Base-by-base conservation (phyloP, 2,329 filamentous ascomycete species). In the Cladophialophora exuberans region DNA sequence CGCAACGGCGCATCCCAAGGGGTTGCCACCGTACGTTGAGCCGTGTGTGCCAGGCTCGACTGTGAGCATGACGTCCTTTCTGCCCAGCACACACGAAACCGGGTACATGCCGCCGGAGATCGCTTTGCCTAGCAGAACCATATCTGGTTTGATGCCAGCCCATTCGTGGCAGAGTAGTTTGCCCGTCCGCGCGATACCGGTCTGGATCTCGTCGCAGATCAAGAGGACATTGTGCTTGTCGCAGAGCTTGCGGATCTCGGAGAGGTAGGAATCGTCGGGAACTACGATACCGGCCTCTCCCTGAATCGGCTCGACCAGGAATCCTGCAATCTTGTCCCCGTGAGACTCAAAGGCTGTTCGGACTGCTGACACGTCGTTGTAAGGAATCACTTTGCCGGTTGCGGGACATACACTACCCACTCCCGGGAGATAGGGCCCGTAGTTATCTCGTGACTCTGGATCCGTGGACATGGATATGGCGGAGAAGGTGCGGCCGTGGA, bases 51-150 rank as follows among this genome's bases (percentile, higher is more conserved):
- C 94, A 22, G 94, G 90, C 79, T 99, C 94, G 61, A 99, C 81
- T 7, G 93, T 94, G 63, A 97, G 83, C 92, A 99, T 97, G 61
- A 97, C 81, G 54, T 97, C 92, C 75, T 88, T 91, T 66, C 86
- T 86, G 59, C 88, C 87, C 48, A 99, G 81, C 44, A 99, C 92
- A 66, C 87, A 91, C 59, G 91, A 96, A 54, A 99, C 94, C n/a
- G 94, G 94, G 76, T 99, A 99, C 88, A 97, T 94, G 73, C 94
- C 94, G 61, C 94, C 94, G 28, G 91, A 96, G 71, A 99, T 96
- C 65, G 94, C 94, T 79, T 99, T 99, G 69, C 94, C 94, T 28
- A 99, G 85, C 43, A 96, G 87, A 20, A 99, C 88, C 68, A 99
- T 82, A 71, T 99, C 94, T 33, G 93, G 94, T 79, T 93, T 95